These are phyloP conservation scores for Ophiocordyceps polyrhachis-furcata DNA, from an alignment of 2,329 filamentous ascomycete genomes.

Conservation along the genomic window DNA sequence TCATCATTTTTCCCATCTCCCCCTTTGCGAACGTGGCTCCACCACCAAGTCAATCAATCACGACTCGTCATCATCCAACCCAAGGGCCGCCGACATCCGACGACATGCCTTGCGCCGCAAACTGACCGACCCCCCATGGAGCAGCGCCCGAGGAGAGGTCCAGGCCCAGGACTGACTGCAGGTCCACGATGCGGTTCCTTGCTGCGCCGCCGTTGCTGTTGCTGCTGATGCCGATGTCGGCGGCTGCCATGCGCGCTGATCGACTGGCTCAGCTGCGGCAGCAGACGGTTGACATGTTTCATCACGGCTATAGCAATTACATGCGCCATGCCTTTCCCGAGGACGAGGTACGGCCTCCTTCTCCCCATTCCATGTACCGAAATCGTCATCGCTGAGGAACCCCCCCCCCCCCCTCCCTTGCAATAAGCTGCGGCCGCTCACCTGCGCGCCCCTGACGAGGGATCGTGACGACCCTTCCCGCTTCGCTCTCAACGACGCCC, in stretches of 20 bases:
- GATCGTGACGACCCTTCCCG: conserved; percentile 63
- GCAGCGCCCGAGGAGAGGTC: not conserved
- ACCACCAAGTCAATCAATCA: too few species aligned
- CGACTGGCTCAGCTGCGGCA: conserved; percentile 35
- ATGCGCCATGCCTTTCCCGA: conserved; percentile 88
- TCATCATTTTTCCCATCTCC: too few species aligned
- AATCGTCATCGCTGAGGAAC: too few species aligned
- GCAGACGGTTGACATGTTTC: conserved; percentile 66
- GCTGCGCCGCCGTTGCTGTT: not conserved
- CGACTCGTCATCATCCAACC: too few species aligned
- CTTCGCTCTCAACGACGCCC: conserved; percentile 80
- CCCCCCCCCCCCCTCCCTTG: too few species aligned
- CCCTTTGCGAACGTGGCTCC: too few species aligned
- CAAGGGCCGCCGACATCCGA: too few species aligned
- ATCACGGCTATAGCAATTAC: conserved; percentile 92
- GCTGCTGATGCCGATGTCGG: conserved; percentile 20
- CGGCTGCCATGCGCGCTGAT: conserved; percentile 33
- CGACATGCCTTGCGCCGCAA: too few species aligned
- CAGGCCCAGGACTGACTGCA: not conserved
- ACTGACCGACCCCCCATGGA: not conserved
- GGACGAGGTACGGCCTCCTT: conserved; percentile 44
- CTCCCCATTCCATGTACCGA: too few species aligned
- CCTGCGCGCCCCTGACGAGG: conserved; percentile 68
- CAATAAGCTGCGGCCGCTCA: conserved; percentile 52
- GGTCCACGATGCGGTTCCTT: not conserved